Evolutionary conservation across 495 filamentous ascomycete genomes (phyloP), one percentile per base, ranked within the genome.

Genomic region (Bacidia gigantensis): DNA sequence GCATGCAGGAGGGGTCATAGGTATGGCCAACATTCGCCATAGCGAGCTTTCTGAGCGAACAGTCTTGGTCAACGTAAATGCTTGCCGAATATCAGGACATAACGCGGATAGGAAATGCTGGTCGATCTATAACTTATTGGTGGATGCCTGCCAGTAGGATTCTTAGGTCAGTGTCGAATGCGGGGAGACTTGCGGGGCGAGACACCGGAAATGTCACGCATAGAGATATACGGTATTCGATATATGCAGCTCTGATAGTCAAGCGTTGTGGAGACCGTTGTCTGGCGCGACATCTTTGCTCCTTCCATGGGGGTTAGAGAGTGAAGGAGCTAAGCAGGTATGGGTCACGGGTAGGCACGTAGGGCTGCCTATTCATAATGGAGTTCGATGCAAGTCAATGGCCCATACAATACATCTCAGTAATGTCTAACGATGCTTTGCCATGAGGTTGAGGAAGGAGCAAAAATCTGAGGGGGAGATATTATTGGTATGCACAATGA

Each of bases 1-100:
- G 64, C 46, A 72, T 61, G 59, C 77, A 81, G 22, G 65, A 67
- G 24, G 73, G 65, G 46, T 73, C 76, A 53, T 76, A 79, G 21
- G 74, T 79, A 62, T 81, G 77, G 39, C 69, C 66, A 26, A 66
- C 47, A 24, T 50, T 23, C 3, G 47, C 47, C 47, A 50, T 50
- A 7, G 41, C n/a, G n/a, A n/a, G n/a, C n/a, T n/a, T n/a, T n/a
- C n/a, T n/a, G n/a, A n/a, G n/a, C n/a, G n/a, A n/a, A n/a, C n/a
- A n/a, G n/a, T n/a, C n/a, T n/a, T n/a, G n/a, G n/a, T n/a, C n/a
- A n/a, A n/a, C n/a, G n/a, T n/a, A n/a, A 35, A 35, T 35, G 29
- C 14, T 35, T 35, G 29, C 5, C 29, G 29, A 7, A 14, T 35
- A 14, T 7, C 5, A 35, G 29, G 29, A n/a, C 29, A 5, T 35